Conservation (phyloP, 169 alveolate species). For the Theileria sp. region DNA sequence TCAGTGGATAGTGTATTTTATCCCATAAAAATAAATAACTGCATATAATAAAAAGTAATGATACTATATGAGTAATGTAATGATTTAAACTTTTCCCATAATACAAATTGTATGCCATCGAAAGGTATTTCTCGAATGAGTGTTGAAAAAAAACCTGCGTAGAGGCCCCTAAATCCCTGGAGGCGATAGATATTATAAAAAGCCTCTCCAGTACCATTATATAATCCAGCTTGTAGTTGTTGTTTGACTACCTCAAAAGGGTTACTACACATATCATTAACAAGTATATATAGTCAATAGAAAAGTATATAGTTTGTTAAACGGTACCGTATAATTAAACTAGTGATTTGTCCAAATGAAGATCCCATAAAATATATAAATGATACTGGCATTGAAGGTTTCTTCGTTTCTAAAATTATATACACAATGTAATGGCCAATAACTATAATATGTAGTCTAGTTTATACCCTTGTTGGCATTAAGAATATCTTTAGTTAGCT, state of each 20-base stretch:
- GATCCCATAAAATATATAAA: constrained; percentile 52
- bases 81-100: constrained; percentile 82
- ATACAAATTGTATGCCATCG: constrained; percentile 84
- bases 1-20: neutral
- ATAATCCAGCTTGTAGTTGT: constrained; percentile 84
- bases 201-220: constrained; percentile 70
- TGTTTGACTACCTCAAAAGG: constrained; percentile 91
- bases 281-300: neutral
- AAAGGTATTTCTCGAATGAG: constrained; percentile 88
- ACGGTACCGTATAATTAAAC: constrained; percentile 48
- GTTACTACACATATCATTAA: constrained; percentile 64
- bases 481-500: constrained; percentile 69
- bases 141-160: constrained; percentile 82
- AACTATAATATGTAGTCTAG: neutral
- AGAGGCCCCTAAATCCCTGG: constrained; percentile 82
- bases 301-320: neutral
- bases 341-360: constrained; percentile 50
- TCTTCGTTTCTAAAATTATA: constrained; percentile 6
- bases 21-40: neutral
- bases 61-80: constrained; percentile 39
- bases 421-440: neutral
- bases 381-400: constrained; percentile 40
- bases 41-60: neutral
- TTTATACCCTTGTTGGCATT: constrained; percentile 12
- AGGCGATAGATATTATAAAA: constrained; percentile 67